A percentile compares a stretch with the other conserved stretches of the same genome.
These are phyloP conservation scores for Canavalia gladiata DNA, from an alignment of 306 rosid species.

Conservation along the genomic window DNA sequence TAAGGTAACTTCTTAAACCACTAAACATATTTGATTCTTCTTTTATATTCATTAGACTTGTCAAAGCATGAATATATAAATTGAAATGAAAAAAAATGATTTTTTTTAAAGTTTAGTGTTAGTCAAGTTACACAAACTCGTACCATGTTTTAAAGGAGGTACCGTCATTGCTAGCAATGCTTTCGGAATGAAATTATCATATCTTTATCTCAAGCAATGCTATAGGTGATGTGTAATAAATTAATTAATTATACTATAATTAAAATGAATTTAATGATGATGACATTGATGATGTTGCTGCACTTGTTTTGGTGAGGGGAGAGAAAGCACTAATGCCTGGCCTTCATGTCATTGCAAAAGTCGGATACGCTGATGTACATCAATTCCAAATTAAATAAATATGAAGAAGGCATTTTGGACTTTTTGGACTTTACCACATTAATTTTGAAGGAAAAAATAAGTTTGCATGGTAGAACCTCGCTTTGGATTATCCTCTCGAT, in stretches of 20 bases:
- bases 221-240: too few relatives aligned
- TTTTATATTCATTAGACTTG: background rate
- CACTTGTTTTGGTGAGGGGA: conserved; percentile 84
- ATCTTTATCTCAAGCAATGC: background rate
- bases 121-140: conserved; percentile 77
- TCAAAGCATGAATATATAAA: background rate
- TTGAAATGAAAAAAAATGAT: background rate
- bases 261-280: too few relatives aligned
- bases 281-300: conserved; percentile 86
- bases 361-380: conserved; percentile 78
- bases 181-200: conserved; percentile 74
- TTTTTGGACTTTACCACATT: too few relatives aligned
- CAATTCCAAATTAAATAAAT: background rate
- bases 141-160: conserved; percentile 87
- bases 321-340: conserved; percentile 76
- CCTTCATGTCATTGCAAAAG: conserved; percentile 80
- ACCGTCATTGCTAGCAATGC: conserved; percentile 89
- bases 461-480: too few relatives aligned
- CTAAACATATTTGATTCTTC: background rate
- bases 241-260: too few relatives aligned
- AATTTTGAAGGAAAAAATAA: too few relatives aligned
- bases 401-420: background rate
- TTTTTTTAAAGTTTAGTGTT: conserved; percentile 67
- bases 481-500: too few relatives aligned
- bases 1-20: conserved; percentile 56